Conservation (phyloP, 495 filamentous ascomycete genomes). For the Penicillium longicatenatum region DNA sequence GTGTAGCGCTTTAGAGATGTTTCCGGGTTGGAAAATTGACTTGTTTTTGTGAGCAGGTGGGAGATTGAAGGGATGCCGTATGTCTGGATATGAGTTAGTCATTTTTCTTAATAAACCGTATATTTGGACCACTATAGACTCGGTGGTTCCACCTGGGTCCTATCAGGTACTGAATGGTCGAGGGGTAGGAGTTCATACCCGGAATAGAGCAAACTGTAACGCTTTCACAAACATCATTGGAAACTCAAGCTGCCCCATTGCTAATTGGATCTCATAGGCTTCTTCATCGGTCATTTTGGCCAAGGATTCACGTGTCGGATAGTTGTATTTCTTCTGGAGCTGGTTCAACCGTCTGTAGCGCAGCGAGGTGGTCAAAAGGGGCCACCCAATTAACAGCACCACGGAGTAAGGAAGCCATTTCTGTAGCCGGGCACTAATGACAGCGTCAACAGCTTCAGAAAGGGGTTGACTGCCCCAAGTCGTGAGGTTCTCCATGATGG, state of each 20-base stretch:
- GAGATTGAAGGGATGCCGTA: constrained; percentile 69
- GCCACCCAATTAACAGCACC: constrained; percentile 30
- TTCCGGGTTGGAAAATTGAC: constrained; percentile 54
- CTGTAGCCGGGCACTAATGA: constrained; percentile 18
- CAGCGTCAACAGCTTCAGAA: not conserved
- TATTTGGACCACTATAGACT: not conserved
- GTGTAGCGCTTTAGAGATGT: constrained; percentile 63
- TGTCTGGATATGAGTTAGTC: constrained; percentile 41
- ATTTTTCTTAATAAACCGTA: not conserved
- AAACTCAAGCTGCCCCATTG: constrained; percentile 55
- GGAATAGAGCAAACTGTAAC: constrained; percentile 67
- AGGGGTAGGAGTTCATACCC: constrained; percentile 35
- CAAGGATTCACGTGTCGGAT: constrained; percentile 54
- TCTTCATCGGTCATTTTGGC: constrained; percentile 64
- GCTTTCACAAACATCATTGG: constrained; percentile 57
- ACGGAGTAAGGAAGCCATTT: constrained; percentile 30
- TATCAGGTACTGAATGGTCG: not conserved
- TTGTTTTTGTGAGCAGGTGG: constrained; percentile 56
- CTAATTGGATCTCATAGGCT: constrained; percentile 57
- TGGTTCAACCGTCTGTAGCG: constrained; percentile 51
- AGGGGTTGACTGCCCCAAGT: constrained; percentile 3
- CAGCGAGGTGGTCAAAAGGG: constrained; percentile 37
- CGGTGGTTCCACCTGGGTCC: too few species aligned
- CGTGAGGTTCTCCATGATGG: constrained; percentile 20
- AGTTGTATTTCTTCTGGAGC: constrained; percentile 52